These are phyloP conservation scores for Cystofilobasidium capitatum DNA, from an alignment of 768 basidiomycete species.

Conservation along the genomic window DNA sequence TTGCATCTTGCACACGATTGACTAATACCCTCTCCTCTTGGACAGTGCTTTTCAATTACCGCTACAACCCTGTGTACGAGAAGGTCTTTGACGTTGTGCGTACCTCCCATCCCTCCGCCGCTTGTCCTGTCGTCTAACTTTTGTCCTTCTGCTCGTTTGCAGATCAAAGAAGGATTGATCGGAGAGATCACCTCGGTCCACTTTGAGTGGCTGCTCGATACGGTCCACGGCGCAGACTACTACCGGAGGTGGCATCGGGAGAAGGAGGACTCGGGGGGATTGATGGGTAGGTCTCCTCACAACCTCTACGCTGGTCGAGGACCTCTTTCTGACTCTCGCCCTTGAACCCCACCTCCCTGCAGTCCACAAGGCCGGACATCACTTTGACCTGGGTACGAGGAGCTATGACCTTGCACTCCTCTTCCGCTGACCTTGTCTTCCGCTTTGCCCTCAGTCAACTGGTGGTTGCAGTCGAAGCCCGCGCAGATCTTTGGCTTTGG, in stretches of 20 bases:
- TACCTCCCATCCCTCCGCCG: too few species aligned
- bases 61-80: constrained; percentile 29
- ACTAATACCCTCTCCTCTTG: neutral
- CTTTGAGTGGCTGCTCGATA: constrained; percentile 50
- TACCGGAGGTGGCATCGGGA: constrained; percentile 49
- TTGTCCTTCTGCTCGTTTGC: neutral
- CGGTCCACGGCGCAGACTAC: constrained; percentile 31
- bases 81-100: constrained; percentile 32
- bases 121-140: constrained; percentile 38
- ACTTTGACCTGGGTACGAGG: constrained; percentile 44
- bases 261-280: constrained; percentile 44
- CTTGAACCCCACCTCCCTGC: neutral
- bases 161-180: constrained; percentile 46
- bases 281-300: constrained; percentile 40
- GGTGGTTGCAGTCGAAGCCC: constrained; percentile 49
- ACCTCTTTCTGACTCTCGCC: neutral
- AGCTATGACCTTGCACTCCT: neutral
- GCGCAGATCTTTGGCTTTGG: constrained; percentile 47
- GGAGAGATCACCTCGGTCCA: constrained; percentile 47
- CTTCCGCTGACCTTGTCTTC: neutral
- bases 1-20: neutral
- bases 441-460: constrained; percentile 39
- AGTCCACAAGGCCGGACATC: constrained; percentile 44
- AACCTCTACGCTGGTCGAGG: too few species aligned
- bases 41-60: constrained; percentile 26